Evolutionary conservation across 2,329 filamentous ascomycete species (phyloP).

Genomic region (Aspergillus ibericus): DNA sequence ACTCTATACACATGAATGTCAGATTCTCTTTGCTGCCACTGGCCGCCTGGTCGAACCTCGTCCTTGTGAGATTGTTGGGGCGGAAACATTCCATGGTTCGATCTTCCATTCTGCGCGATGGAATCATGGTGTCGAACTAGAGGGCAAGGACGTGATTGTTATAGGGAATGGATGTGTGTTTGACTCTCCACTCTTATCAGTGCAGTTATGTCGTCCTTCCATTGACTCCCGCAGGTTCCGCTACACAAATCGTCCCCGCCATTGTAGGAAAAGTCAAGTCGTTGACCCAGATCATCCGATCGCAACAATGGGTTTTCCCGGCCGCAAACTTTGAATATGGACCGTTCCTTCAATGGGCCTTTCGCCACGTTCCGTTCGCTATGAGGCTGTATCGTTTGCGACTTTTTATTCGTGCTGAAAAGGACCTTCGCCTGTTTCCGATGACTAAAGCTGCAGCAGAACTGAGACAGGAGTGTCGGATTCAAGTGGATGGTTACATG

Average conservation of each 20-base stretch:
- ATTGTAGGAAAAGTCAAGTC: constrained; percentile 49
- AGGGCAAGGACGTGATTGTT: constrained; percentile 30
- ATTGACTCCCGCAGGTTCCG: constrained; percentile 21
- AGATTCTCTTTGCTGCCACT: constrained; percentile 54
- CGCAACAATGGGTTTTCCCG: constrained; percentile 57
- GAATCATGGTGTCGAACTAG: constrained; percentile 22
- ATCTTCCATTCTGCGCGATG: constrained; percentile 31
- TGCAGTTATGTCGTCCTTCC: too few species aligned
- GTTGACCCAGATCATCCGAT: constrained; percentile 58
- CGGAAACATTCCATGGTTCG: constrained; percentile 19
- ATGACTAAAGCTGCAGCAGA: constrained; percentile 49
- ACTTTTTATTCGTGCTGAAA: constrained; percentile 37
- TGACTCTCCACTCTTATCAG: too few species aligned
- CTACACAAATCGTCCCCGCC: constrained; percentile 27
- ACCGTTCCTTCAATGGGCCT: constrained; percentile 49
- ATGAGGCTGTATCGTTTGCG: constrained; percentile 38
- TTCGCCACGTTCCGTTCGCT: constrained; percentile 49
- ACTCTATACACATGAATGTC: constrained; percentile 41
- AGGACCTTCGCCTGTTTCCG: constrained; percentile 28
- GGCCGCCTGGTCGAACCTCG: constrained; percentile 56
- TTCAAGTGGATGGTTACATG: background rate
- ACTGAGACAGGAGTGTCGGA: background rate
- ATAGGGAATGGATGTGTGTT: constrained; percentile 37
- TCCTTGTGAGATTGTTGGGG: constrained; percentile 39
- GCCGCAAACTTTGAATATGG: constrained; percentile 44